These are phyloP conservation scores for Penicillium macrosclerotiorum DNA, from an alignment of 495 filamentous ascomycete genomes.

Conservation along the genomic window DNA sequence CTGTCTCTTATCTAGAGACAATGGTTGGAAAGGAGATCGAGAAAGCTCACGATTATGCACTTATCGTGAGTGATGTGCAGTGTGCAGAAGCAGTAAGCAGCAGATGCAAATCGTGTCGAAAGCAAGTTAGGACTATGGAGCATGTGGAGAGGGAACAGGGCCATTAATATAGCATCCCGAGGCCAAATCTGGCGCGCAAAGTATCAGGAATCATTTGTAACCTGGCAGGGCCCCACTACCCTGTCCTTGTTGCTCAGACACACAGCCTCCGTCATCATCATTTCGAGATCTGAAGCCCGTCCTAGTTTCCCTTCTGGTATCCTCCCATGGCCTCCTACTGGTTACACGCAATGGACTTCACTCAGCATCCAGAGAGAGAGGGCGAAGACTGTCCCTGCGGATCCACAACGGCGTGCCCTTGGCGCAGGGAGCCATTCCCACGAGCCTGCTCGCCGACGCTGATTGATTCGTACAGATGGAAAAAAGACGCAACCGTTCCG, in stretches of 20 bases:
- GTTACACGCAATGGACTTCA: slow-evolving; percentile 1
- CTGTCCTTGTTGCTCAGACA: slow-evolving; percentile 1
- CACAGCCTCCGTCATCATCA: slow-evolving; percentile 13
- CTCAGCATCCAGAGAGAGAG: background rate
- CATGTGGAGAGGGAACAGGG: slow-evolving; percentile 14
- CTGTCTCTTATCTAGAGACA: background rate
- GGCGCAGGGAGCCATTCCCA: slow-evolving; percentile 11
- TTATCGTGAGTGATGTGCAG: slow-evolving; percentile 8
- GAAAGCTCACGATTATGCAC: background rate
- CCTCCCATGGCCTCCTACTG: too few species aligned
- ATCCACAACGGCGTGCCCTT: slow-evolving; percentile 13
- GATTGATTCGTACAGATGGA: slow-evolving; percentile 13
- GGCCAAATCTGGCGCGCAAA: background rate
- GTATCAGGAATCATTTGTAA: background rate
- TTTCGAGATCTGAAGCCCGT: background rate
- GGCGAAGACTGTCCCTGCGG: background rate
- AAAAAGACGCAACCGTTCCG: background rate
- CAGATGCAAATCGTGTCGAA: slow-evolving; percentile 4
- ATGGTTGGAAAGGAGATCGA: background rate
- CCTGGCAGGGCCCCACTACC: slow-evolving; percentile 9
- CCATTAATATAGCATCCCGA: slow-evolving; percentile 26
- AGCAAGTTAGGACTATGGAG: slow-evolving; percentile 5
- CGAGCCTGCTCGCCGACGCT: slow-evolving; percentile 2
- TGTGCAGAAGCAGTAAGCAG: slow-evolving; percentile 1
- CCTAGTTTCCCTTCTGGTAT: too few species aligned